Evolutionary conservation across 176 grass and related monocot genomes (phyloP), one percentile per base, ranked within the genome.

Genomic region (Lolium perenne): DNA sequence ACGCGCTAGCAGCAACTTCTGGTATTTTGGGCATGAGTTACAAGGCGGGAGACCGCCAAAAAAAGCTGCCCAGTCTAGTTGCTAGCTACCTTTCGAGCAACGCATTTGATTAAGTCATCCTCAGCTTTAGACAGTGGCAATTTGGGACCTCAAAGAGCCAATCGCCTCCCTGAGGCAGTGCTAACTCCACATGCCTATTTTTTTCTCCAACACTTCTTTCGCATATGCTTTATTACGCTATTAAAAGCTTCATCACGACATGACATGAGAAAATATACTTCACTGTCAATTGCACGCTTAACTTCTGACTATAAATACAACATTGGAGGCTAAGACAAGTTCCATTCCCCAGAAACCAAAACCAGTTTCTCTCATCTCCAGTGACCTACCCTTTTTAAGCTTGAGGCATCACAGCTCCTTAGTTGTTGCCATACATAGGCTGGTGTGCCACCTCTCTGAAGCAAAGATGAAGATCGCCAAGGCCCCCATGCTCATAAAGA

Each of bases 271-370:
- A 66, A 77, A 45, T 35, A 26, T 16, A 16, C 18, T 54, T 71
- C n/a, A 35, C 26, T 6, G 63, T 32, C 4, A 35, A 35, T 41
- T 69, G 35, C 21, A 48, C 21, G 15, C 4, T 12, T 11, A 65
- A 21, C 14, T 47, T 38, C 18, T 55, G 47, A 56, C 86, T 96
- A 96, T 93, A 96, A 80, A 91, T 90, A 96, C 68, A 47, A 23
- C 55, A 41, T 17, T 54, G 61, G 48, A 51, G 45, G n/a, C 11
- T 72, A 81, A 21, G 67, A 83, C 66, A 86, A 95, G 15, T 49
- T 2, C 60, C 86, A 91, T 93, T 87, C 16, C 65, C 40, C 32
- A 18, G 2, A 83, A 86, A 35, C 55, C 18, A 12, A 49, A 76
- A 49, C 69, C 60, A 38, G 57, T 10, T 14, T 50, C 8, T 23